Evolutionary conservation across 345 rosid species (phyloP), one percentile per base, ranked within the genome.

Genomic region (Clarkia xantiana): DNA sequence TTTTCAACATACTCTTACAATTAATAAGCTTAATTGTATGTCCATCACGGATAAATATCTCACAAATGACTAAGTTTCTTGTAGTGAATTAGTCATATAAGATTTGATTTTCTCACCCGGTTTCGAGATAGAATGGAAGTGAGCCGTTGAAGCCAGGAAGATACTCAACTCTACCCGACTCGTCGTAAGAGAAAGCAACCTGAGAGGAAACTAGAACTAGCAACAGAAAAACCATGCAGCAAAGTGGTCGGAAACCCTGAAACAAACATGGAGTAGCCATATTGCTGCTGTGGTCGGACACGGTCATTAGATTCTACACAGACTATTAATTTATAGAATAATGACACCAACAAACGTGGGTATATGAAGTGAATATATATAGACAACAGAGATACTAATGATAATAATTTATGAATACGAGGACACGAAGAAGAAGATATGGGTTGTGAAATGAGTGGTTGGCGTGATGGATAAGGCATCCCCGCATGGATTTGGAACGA

Each of bases 121-220:
- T 82, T 73, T 82, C 84, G 16, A 82, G 76, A 40, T 71, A 44
- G 43, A 82, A 82, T 41, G 87, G 87, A 40, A 82, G 84, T 54
- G 74, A 60, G 2, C 86, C 91, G 18, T 72, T 54, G 44, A 76
- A 77, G 57, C 86, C 91, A 14, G 86, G 91, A 61, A 79, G 84
- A 43, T 60, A 69, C 61, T 65, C 60, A 11, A 82, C 67, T 0
- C 41, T 15, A 59, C 14, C 36, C 17, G 23, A 65, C 42, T 10
- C 42, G 11, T 11, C 54, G 40, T 14, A 45, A 52, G 45, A 51
- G 43, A 12, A 56, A 42, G 11, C 14, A 55, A 14, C 42, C 51
- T 11, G 44, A 67, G 18, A 55, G 42, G 23, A 56, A 22, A 49
- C 62, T 39, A 39, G 25, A 25, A 12, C 6, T 41, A 29, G 41